Conservation (phyloP, 768 basidiomycete species). For the Vararia minispora region DNA sequence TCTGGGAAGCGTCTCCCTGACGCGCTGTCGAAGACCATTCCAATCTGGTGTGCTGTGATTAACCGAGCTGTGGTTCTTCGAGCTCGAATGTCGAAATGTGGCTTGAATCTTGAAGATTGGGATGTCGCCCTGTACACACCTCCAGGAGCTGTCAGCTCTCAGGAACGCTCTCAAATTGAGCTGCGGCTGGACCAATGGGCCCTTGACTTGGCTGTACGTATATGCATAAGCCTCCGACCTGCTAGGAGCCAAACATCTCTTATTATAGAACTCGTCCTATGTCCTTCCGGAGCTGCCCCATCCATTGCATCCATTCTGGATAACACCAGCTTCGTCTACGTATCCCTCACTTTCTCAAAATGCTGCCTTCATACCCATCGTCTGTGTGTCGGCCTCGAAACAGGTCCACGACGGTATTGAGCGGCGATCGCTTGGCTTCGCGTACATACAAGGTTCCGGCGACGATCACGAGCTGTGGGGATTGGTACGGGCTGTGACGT, state of each 20-base stretch:
- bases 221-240: no score
- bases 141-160: slow-evolving; percentile 50
- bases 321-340: slow-evolving; percentile 58
- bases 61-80: slow-evolving; percentile 47
- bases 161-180: slow-evolving; percentile 78
- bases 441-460: slow-evolving; percentile 89
- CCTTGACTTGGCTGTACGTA: slow-evolving; percentile 43
- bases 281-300: slow-evolving; percentile 41
- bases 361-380: slow-evolving; percentile 47
- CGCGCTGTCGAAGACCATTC: slow-evolving; percentile 80
- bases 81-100: no score
- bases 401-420: slow-evolving; percentile 50
- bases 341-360: slow-evolving; percentile 29
- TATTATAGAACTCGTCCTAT: slow-evolving; percentile 58
- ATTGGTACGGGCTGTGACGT: slow-evolving; percentile 34
- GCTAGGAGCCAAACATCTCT: no score
- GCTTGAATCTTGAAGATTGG: no score
- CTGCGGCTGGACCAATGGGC: slow-evolving; percentile 58
- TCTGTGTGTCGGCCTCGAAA: slow-evolving; percentile 83
- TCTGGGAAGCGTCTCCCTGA: slow-evolving; percentile 92
- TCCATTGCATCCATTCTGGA: slow-evolving; percentile 82
- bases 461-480: slow-evolving; percentile 94
- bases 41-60: slow-evolving; percentile 89
- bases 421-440: slow-evolving; percentile 55
- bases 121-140: slow-evolving; percentile 58